Evolutionary conservation across 2,329 filamentous ascomycete species (phyloP).

Genomic region (Hymenoscyphus fraxineus): DNA sequence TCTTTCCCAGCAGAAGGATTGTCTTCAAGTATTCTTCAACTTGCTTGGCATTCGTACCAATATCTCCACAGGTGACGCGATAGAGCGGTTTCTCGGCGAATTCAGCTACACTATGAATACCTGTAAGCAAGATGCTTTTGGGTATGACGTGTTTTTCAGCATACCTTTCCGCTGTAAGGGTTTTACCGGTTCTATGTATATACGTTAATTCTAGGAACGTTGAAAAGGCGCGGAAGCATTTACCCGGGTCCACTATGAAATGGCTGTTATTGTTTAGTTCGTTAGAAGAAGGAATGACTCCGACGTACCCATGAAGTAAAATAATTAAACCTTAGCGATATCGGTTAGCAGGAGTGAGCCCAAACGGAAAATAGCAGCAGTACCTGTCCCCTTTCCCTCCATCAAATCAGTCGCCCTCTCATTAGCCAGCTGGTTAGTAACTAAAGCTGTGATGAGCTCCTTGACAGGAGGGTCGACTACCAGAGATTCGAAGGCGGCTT

Average conservation of each 20-base stretch:
- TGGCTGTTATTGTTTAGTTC: no score
- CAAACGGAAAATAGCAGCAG: no score
- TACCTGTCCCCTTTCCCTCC: constrained; percentile 9
- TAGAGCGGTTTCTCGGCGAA: not conserved
- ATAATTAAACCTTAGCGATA: not conserved
- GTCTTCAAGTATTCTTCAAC: not conserved
- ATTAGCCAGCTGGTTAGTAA: not conserved
- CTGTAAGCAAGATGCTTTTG: no score
- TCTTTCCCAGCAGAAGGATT: not conserved
- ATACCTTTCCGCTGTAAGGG: no score
- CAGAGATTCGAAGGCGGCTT: not conserved
- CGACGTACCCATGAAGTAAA: constrained; percentile 1
- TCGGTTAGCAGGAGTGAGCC: not conserved
- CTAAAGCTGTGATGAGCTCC: not conserved
- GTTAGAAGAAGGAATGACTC: no score
- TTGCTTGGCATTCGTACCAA: not conserved
- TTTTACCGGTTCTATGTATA: no score
- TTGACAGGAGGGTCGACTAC: not conserved
- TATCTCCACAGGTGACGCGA: not conserved
- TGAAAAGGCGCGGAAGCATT: no score
- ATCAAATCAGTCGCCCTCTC: constrained; percentile 12
- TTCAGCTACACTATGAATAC: not conserved
- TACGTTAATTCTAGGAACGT: no score
- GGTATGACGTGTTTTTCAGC: no score
- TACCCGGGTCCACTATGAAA: no score